phyloP scores from a whole-genome alignment of 148 eudicot species.

The Tetragonia tetragonoides region DNA sequence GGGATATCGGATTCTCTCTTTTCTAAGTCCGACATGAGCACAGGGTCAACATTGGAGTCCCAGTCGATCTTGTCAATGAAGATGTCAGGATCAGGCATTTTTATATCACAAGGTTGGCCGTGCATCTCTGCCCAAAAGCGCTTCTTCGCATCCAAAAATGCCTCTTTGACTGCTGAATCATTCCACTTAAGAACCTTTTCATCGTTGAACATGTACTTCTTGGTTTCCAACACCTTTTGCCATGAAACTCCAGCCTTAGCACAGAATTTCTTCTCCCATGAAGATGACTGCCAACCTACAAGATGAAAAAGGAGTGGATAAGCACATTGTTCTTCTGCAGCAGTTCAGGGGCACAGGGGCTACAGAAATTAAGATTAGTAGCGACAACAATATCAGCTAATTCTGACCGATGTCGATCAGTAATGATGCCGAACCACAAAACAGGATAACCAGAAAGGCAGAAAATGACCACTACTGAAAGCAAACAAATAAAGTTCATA shows the following conservation, averaged over 20 bases:
- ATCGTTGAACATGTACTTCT: conserved; percentile 44
- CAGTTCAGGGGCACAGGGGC: background rate
- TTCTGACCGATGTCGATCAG: background rate
- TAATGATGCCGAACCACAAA: background rate
- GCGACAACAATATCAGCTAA: background rate
- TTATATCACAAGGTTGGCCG: conserved; percentile 47
- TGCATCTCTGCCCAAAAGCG: conserved; percentile 54
- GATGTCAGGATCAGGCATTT: conserved; percentile 60
- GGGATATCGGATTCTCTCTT: conserved; percentile 24
- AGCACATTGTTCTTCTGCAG: background rate
- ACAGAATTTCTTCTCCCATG: conserved; percentile 71
- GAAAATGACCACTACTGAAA: too few species aligned
- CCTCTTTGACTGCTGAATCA: conserved; percentile 67
- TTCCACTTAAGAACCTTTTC: conserved; percentile 58
- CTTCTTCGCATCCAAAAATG: conserved; percentile 56
- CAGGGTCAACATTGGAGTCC: conserved; percentile 43
- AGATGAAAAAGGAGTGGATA: background rate
- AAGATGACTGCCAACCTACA: conserved; percentile 44
- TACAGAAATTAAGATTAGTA: background rate
- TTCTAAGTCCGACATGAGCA: conserved; percentile 41
- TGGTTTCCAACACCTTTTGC: conserved; percentile 46
- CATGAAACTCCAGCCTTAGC: conserved; percentile 49
- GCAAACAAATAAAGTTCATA: background rate
- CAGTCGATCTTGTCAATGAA: conserved; percentile 67
- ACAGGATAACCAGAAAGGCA: background rate